Evolutionary conservation across 78 protist species (phyloP), one percentile per base, ranked within the genome.

Genomic region (Thecamonas trahens): DNA sequence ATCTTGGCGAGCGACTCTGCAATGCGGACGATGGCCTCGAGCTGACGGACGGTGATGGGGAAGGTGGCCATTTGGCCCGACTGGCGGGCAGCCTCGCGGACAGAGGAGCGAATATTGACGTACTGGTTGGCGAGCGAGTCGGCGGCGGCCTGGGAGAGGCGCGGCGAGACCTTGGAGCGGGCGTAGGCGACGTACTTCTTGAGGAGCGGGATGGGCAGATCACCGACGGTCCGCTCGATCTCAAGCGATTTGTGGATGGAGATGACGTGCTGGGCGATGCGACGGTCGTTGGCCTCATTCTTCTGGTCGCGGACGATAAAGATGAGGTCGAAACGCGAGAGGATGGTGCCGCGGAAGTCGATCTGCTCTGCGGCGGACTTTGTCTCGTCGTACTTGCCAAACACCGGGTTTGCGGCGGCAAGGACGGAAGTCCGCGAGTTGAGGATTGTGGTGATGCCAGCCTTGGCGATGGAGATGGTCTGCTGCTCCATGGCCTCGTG

Each of bases 401-500:
- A 85, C 20, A 73, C 70, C 4, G 99, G 99, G 83, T 98, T 98
- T 53, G 99, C 99, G 0, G 99, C 99, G 0, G 99, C 99, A 31
- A 98, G 78, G 18, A 98, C 99, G 20, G 97, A n/a, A 5, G 99
- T 86, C 29, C 99, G 79, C 7, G 94, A 62, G 89, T 97, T 97
- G 65, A 98, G 85, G 50, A 96, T 77, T 38, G 99, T 96, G 17
- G 99, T 96, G 72, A 98, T 96, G 65, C 99, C 99, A 0, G 99
- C 99, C 64, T 92, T 93, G 17, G 99, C 99, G 54, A 98, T 92
- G 29, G 98, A 93, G 63, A 98, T 97, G 32, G 99, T 98, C 76
- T 98, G 99, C 75, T 98, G 99, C 80, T 98, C 99, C 99, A 98
- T 98, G 40, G 99, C 99, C 68, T 95, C 99, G 80, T 91, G 98